Evolutionary conservation across 1,139 yeast genomes (phyloP).

Genomic region (Scheffersomyces titani): DNA sequence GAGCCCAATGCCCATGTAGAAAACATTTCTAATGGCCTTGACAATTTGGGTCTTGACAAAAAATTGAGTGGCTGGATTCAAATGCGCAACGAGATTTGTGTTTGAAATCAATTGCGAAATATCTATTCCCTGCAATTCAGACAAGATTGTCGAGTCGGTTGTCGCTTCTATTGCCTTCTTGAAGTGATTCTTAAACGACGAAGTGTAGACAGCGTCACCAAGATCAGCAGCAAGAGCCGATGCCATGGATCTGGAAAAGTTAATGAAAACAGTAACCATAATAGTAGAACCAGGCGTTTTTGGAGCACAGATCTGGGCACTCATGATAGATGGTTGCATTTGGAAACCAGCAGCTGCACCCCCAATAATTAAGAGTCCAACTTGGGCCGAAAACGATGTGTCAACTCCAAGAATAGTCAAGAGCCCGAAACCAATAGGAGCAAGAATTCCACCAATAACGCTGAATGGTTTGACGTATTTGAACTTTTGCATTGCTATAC

Average conservation of each 20-base stretch:
- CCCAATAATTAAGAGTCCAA: constrained; percentile 34
- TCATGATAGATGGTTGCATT: constrained; percentile 30
- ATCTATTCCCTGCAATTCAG: constrained; percentile 7
- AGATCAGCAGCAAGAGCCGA: constrained; percentile 34
- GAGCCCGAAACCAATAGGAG: constrained; percentile 38
- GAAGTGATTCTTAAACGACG: constrained; percentile 24
- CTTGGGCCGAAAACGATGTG: constrained; percentile 25
- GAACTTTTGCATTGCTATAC: constrained; percentile 31
- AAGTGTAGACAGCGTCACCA: constrained; percentile 35
- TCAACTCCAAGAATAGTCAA: constrained; percentile 32
- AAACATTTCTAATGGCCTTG: constrained; percentile 39
- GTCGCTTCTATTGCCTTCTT: constrained; percentile 36
- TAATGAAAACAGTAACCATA: constrained; percentile 34
- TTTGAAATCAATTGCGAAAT: not conserved
- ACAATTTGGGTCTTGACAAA: constrained; percentile 31
- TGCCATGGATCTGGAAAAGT: constrained; percentile 32
- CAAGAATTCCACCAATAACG: constrained; percentile 25
- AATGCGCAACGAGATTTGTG: constrained; percentile 10
- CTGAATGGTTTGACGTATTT: constrained; percentile 32
- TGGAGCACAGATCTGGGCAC: constrained; percentile 38
- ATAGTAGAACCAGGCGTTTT: constrained; percentile 38
- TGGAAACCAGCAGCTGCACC: constrained; percentile 34
- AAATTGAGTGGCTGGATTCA: constrained; percentile 20
- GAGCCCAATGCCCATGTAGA: constrained; percentile 38
- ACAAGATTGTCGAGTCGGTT: constrained; percentile 21